Conservation (phyloP, 1,139 yeast species). For the Dujonia santamariae region DNA sequence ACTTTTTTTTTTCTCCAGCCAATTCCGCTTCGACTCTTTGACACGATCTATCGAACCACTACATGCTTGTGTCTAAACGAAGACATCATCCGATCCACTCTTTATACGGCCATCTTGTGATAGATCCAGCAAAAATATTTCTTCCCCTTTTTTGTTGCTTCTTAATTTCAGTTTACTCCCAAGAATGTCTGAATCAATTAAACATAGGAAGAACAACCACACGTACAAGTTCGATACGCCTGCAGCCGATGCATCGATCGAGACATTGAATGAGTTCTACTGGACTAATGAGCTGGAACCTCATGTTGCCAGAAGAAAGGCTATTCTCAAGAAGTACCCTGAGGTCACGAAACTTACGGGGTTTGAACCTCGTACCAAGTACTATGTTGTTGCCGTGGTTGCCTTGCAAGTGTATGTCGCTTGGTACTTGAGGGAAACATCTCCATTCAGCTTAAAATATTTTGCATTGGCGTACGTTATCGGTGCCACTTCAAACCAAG, state of each 20-base stretch:
- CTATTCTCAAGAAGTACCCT: conserved; percentile 72
- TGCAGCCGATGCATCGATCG: conserved; percentile 42
- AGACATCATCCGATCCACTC: too few relatives aligned
- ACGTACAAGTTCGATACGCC: conserved; percentile 40
- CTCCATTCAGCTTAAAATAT: conserved; percentile 54
- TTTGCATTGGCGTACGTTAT: conserved; percentile 65
- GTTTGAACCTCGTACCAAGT: conserved; percentile 82
- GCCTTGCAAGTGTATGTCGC: conserved; percentile 62
- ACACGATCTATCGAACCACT: too few relatives aligned
- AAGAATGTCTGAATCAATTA: conserved; percentile 19
- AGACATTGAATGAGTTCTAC: conserved; percentile 58
- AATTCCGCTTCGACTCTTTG: too few relatives aligned
- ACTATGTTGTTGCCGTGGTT: conserved; percentile 65
- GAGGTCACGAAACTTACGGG: conserved; percentile 80
- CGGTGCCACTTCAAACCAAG: conserved; percentile 87
- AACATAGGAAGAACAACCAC: conserved; percentile 31
- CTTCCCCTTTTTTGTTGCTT: too few relatives aligned
- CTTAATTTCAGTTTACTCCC: too few relatives aligned
- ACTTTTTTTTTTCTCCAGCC: too few relatives aligned
- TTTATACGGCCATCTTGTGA: too few relatives aligned
- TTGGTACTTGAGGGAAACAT: conserved; percentile 53
- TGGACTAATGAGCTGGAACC: conserved; percentile 87
- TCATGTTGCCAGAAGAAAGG: conserved; percentile 70
- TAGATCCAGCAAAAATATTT: too few relatives aligned
- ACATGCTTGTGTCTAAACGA: too few relatives aligned